Evolutionary conservation across 192 early-diverging fungal genomes (phyloP), one percentile per base, ranked within the genome.

Genomic region (Kickxella alabastrina): DNA sequence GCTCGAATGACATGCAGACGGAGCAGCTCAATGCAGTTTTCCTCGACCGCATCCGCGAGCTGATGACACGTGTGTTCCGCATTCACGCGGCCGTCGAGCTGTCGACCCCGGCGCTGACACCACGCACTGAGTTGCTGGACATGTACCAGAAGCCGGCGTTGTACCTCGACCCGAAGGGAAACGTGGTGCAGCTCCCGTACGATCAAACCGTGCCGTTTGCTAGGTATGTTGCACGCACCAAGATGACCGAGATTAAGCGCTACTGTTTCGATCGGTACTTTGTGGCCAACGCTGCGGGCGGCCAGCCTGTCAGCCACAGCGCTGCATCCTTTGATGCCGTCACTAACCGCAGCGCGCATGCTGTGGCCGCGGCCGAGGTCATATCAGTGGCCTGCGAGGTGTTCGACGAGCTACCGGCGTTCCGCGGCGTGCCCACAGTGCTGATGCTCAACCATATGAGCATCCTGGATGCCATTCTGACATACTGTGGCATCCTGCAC

Each of bases 261-360:
- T 97, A 85, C 65, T 80, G 80, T 17, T 91, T 97, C 66, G 93
- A 91, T 28, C 68, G 80, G 27, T 88, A 90, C 6, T 98, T 87
- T 62, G 74, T 86, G 1, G 80, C 86, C 56, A 94, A 90, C 44
- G 66, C 78, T 4, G 84, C 79, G 7, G 92, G 92, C 6, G 93
- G 92, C 4, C 93, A 94, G 64, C 93, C 93, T 0, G 67, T 84
- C 29, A 67, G 79, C 12, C 79, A 88, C 3, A 54, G 81, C 22
- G 92, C 93, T 53, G 91, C 84, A 36, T 90, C 93, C 46, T 97
- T 97, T 77, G 95, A 98, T 55, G 89, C 94, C 37, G 87, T 95
- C 5, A 84, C 83, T 31, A 44, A 82, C 72, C 10, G 55, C 65
- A 43, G 69, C 59, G 35, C 79, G 57, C 46, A 88, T 85, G 83